phyloP scores from a whole-genome alignment of 805 yeast species.

The Ascoidea rubescens region DNA sequence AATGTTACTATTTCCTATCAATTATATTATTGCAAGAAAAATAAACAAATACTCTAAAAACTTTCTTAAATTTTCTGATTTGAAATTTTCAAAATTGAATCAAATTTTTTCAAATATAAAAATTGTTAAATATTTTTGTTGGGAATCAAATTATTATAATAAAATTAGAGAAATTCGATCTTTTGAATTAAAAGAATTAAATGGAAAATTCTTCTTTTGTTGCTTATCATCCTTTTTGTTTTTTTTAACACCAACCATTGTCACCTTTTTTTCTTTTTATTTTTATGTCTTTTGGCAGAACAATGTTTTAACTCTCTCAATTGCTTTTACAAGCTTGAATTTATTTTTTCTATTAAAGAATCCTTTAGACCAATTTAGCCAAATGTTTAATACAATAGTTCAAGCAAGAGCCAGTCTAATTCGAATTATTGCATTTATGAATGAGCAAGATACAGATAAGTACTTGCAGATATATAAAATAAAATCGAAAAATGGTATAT shows the following conservation, averaged over 20 bases:
- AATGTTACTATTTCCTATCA: constrained; percentile 54
- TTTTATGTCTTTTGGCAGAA: constrained; percentile 65
- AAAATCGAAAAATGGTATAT: constrained; percentile 11
- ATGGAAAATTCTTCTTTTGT: constrained; percentile 28
- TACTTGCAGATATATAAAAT: constrained; percentile 61
- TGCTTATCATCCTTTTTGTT: constrained; percentile 65
- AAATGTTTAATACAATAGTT: constrained; percentile 73
- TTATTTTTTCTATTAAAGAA: constrained; percentile 59
- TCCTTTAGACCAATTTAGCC: constrained; percentile 84
- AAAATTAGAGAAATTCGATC: constrained; percentile 59
- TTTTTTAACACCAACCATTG: constrained; percentile 73
- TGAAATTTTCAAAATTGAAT: constrained; percentile 82
- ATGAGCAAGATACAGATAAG: constrained; percentile 74
- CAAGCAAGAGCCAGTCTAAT: constrained; percentile 92
- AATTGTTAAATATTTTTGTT: constrained; percentile 88
- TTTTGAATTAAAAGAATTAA: constrained; percentile 51
- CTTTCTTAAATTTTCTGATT: constrained; percentile 71
- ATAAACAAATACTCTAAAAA: constrained; percentile 56
- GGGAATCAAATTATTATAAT: constrained; percentile 80
- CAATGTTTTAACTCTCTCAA: constrained; percentile 66
- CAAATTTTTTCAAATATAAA: constrained; percentile 87
- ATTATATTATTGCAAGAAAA: constrained; percentile 47
- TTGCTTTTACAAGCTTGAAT: constrained; percentile 88
- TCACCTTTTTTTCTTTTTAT: constrained; percentile 72
- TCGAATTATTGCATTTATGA: constrained; percentile 70